Evolutionary conservation across 2,329 filamentous ascomycete species (phyloP).

Genomic region (Fusarium sp.): DNA sequence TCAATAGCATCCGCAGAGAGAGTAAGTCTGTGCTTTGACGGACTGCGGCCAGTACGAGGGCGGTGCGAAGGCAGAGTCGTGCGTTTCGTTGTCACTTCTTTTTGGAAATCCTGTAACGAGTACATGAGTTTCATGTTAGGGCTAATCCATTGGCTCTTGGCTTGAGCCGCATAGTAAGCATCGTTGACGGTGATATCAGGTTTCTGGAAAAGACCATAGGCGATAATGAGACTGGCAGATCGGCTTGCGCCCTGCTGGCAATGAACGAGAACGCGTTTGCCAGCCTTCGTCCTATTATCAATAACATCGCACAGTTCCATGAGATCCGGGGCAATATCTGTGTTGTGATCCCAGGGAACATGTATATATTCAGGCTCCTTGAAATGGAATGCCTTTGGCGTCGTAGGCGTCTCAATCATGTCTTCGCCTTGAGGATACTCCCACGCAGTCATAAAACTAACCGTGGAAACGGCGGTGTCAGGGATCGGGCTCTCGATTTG

Average conservation of each 20-base stretch:
- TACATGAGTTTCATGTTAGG: slow-evolving; percentile 95
- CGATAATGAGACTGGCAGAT: slow-evolving; percentile 88
- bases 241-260: slow-evolving; percentile 90
- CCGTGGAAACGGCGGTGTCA: slow-evolving; percentile 71
- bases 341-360: slow-evolving; percentile 91
- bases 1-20: slow-evolving; percentile 73
- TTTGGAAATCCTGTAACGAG: slow-evolving; percentile 86
- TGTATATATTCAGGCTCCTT: slow-evolving; percentile 86
- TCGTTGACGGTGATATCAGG: slow-evolving; percentile 84
- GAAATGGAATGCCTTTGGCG: slow-evolving; percentile 65
- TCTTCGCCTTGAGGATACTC: slow-evolving; percentile 65
- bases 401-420: slow-evolving; percentile 65
- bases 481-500: slow-evolving; percentile 60
- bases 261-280: slow-evolving; percentile 85
- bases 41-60: slow-evolving; percentile 66
- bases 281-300: slow-evolving; percentile 77
- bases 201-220: slow-evolving; percentile 86
- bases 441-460: slow-evolving; percentile 73
- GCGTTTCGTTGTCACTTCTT: slow-evolving; percentile 70
- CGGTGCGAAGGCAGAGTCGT: slow-evolving; percentile 63
- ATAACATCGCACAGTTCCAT: slow-evolving; percentile 83
- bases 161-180: slow-evolving; percentile 85
- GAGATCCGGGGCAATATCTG: slow-evolving; percentile 84
- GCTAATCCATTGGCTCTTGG: slow-evolving; percentile 88
- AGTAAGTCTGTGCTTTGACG: slow-evolving; percentile 72